These are phyloP conservation scores for Sporothrix luriei DNA, from an alignment of 2,329 filamentous ascomycete species.

Conservation along the genomic window DNA sequence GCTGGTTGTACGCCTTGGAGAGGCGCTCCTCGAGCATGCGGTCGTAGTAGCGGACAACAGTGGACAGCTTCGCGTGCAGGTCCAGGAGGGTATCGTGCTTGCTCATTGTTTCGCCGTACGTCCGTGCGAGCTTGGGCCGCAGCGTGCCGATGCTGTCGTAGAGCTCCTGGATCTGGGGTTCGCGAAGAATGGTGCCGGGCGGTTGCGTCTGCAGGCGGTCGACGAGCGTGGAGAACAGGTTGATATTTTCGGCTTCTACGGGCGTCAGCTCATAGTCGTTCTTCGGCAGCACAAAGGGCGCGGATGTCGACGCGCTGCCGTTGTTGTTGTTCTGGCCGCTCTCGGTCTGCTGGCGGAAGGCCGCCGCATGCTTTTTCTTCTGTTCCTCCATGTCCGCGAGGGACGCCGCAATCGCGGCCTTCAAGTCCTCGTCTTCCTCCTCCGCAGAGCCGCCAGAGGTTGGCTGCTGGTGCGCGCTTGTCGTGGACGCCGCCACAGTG, in stretches of 20 bases:
- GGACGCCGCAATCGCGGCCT: conserved; percentile 92
- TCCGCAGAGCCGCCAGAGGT: conserved; percentile 14
- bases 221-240: conserved; percentile 89
- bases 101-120: conserved; percentile 99
- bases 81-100: conserved; percentile 96
- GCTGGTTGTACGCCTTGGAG: conserved; percentile 87
- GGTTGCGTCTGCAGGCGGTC: conserved; percentile 94
- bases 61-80: conserved; percentile 90
- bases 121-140: conserved; percentile 88
- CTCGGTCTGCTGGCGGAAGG: conserved; percentile 76
- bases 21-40: conserved; percentile 95
- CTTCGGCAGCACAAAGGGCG: conserved; percentile 68
- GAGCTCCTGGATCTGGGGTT: conserved; percentile 96
- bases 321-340: conserved; percentile 53
- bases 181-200: conserved; percentile 90
- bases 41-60: conserved; percentile 96
- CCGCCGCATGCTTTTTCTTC: conserved; percentile 84
- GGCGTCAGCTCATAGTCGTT: conserved; percentile 93
- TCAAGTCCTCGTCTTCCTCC: conserved; percentile 89
- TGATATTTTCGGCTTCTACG: conserved; percentile 96
- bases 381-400: conserved; percentile 97
- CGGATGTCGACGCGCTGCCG: conserved; percentile 45
- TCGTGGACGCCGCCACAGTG: conserved; percentile 29
- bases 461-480: not conserved
- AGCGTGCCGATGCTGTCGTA: conserved; percentile 96